phyloP scores from a whole-genome alignment of 1,284 basidiomycete species.

The Athelia psychrophila region DNA sequence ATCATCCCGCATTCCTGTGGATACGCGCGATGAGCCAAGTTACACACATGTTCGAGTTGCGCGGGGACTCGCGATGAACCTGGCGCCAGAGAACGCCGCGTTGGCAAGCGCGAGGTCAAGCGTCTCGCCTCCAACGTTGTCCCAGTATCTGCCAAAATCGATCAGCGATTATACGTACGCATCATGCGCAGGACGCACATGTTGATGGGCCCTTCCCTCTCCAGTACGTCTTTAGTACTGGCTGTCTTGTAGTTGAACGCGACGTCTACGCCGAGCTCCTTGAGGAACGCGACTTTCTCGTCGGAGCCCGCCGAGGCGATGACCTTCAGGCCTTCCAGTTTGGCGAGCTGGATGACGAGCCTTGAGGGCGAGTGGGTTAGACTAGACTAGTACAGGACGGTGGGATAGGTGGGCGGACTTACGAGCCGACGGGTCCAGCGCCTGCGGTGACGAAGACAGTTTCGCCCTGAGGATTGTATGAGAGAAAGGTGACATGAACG shows the following conservation, averaged over 20 bases:
- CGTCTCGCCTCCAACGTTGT: slow-evolving; percentile 50
- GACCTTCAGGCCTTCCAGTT: slow-evolving; percentile 52
- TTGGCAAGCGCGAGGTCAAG: slow-evolving; percentile 36
- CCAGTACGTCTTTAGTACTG: slow-evolving; percentile 40
- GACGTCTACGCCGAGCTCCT: slow-evolving; percentile 50
- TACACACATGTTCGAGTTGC: not conserved
- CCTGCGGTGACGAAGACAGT: slow-evolving; percentile 53
- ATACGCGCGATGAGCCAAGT: not conserved
- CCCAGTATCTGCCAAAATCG: slow-evolving; percentile 28
- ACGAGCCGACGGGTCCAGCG: slow-evolving; percentile 36
- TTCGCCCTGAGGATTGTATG: slow-evolving; percentile 37
- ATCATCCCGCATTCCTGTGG: slow-evolving; percentile 32
- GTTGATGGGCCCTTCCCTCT: slow-evolving; percentile 43
- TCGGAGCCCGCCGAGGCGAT: slow-evolving; percentile 61
- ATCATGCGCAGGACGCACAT: slow-evolving; percentile 26
- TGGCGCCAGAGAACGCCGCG: slow-evolving; percentile 40
- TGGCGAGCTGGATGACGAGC: slow-evolving; percentile 44
- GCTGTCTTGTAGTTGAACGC: slow-evolving; percentile 64
- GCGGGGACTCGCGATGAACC: slow-evolving; percentile 58
- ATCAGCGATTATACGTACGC: not conserved
- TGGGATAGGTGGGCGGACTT: not conserved
- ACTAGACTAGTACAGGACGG: not conserved
- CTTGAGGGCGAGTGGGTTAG: not conserved
- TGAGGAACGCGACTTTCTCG: slow-evolving; percentile 56
- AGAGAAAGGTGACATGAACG: not conserved